Evolutionary conservation across 2,329 filamentous ascomycete species (phyloP), one percentile per base, ranked within the genome.

Genomic region (Aspergillus sp.): DNA sequence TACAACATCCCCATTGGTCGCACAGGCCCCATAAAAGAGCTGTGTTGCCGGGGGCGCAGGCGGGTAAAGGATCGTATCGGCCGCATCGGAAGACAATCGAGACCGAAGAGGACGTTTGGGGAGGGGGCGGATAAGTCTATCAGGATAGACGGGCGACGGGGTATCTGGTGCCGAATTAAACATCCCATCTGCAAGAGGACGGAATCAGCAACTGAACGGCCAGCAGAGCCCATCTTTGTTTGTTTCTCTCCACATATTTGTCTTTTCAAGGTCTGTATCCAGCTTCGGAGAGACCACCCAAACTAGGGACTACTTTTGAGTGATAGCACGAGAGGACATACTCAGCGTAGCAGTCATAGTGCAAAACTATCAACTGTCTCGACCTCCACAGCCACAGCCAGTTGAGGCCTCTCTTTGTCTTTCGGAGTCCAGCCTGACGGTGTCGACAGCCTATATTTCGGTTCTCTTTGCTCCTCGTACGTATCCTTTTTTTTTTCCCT

Each of bases 71-170:
- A 97, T 95, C 30, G 88, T 85, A 53, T 89, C 88, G 56, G 90
- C 91, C 66, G 90, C 87, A 73, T 96, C 91, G 59, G 90, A 88
- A 32, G 93, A 93, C 52, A 99, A 81, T 56, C 91, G 87, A 72
- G 95, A 92, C 67, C 93, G 90, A 54, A 99, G 83, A 63, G 90
- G 89, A 68, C 92, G 89, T 77, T 90, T 95, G 43, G 95, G 95
- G 59, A 99, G 80, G 56, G 95, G 95, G 71, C 92, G 89, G 72
- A 99, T 99, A 60, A 93, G 89, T 75, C 95, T 88, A 72, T 96
- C 90, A 64, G 91, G 91, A 72, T 90, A 96, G 68, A 91, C 81
- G 58, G 89, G 86, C 59, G 91, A 95, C 62, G 87, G 83, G 58
- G 89, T 89, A 80, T 96, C 91, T 64, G 79, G 77, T 67, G 76